Base-by-base conservation (phyloP, 2,329 filamentous ascomycete species). In the Alternaria metachromatica region DNA sequence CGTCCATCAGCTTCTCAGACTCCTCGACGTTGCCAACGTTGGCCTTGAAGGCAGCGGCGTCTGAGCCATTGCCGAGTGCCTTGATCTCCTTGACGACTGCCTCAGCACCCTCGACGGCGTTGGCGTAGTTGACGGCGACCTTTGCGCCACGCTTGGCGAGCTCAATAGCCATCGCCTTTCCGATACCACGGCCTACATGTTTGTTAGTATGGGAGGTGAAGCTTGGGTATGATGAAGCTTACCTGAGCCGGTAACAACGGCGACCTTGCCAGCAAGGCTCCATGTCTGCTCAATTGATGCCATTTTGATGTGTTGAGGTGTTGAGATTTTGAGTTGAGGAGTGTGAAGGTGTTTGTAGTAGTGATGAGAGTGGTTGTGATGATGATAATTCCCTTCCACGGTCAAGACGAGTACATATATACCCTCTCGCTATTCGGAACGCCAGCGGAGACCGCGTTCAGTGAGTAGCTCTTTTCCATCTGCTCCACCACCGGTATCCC, bases 71-170 rank as follows among this genome's bases (percentile, higher is more conserved):
- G 72, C 85, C 84, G 62, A 85, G 75, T 69, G 84, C 84, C 83
- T 90, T 87, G 84, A 93, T 92, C 76, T 86, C 81, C 57, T 86
- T 80, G 63, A 92, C 90, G 61, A 91, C 85, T 74, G 88, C 85
- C 68, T 91, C 86, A 58, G 90, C 90, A 20, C 89, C 86, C 55
- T 87, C 84, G 63, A 84, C 80, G 76, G 87, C 88, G 83, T 90
- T 89, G 78, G 89, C 87, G 80, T 90, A 90, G 85, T 89, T 90
- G 77, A 90, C 86, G 64, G 88, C 85, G 56, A 90, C 87, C 79
- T 88, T 88, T 72, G 89, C 89, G 56, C 89, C 89, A 63, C 88
- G 87, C 65, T 85, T 84, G 63, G 86, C 89, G 60, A 91, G 87
- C 80, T 90, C 88, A 58, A 87, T 83, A 57, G 89, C 89, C 84